Evolutionary conservation across 441 rosid genomes (phyloP).

Genomic region (Eruca vesicaria): DNA sequence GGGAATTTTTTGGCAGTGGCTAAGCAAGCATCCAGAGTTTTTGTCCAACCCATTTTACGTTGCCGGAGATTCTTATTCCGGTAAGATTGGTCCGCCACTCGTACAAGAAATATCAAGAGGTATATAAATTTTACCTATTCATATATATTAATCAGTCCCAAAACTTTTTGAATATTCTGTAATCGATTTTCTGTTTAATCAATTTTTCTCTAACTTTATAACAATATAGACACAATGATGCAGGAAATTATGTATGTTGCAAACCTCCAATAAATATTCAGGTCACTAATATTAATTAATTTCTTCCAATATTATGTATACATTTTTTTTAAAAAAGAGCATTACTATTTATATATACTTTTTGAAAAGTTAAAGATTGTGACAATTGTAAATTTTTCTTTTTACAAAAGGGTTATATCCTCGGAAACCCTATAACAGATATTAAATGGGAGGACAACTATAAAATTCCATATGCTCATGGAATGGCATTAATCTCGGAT

Average conservation of each 20-base stretch:
- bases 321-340: not conserved
- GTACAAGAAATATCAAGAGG: constrained; percentile 39
- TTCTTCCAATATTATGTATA: not conserved
- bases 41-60: constrained; percentile 31
- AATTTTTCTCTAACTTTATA: not conserved
- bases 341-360: not conserved
- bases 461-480: constrained; percentile 3
- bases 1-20: constrained; percentile 34
- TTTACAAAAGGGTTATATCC: constrained; percentile 10
- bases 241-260: constrained; percentile 29
- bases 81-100: constrained; percentile 38
- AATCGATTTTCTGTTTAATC: not conserved
- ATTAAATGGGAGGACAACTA: not conserved
- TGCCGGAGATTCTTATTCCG: constrained; percentile 43
- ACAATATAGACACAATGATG: not conserved
- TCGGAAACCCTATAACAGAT: constrained; percentile 3
- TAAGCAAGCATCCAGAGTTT: constrained; percentile 38
- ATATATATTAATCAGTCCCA: not conserved
- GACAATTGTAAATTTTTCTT: not conserved
- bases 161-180: not conserved
- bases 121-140: not conserved
- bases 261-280: constrained; percentile 36
- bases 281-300: not conserved
- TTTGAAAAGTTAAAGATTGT: not conserved
- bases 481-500: constrained; percentile 21